A percentile compares a stretch with the other conserved stretches of the same genome.
Conservation (phyloP, 768 basidiomycete genomes). For the Mycena latifolia region DNA sequence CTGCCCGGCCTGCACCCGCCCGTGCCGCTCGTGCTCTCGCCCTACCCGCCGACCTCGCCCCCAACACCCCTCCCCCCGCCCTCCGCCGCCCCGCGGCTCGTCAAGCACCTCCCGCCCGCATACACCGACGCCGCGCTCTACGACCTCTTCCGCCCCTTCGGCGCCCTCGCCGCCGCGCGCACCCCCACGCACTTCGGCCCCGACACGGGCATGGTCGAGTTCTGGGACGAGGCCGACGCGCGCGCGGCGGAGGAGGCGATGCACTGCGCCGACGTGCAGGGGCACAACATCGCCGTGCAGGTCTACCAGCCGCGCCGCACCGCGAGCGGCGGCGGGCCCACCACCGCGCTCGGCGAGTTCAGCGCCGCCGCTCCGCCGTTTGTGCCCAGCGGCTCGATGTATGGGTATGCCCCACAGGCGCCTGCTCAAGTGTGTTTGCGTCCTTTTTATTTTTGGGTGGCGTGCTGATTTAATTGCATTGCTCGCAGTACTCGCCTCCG, state of each 20-base stretch:
- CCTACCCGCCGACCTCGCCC: constrained; percentile 84
- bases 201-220: constrained; percentile 85
- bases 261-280: constrained; percentile 87
- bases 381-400: constrained; percentile 77
- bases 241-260: constrained; percentile 81
- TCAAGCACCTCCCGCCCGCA: constrained; percentile 83
- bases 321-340: constrained; percentile 58
- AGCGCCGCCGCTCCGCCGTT: constrained; percentile 82
- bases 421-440: constrained; percentile 13
- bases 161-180: constrained; percentile 84
- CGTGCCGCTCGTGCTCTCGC: constrained; percentile 78
- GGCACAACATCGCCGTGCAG: constrained; percentile 88
- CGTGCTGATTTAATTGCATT: constrained; percentile 5
- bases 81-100: constrained; percentile 80
- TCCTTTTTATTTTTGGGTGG: constrained; percentile 17
- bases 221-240: constrained; percentile 91
- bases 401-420: constrained; percentile 74
- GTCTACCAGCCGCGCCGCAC: constrained; percentile 77
- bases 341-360: constrained; percentile 73
- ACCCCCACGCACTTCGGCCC: constrained; percentile 81
- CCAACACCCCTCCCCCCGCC: constrained; percentile 83
- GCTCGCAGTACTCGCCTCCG: constrained; percentile 74
- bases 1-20: constrained; percentile 72
- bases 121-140: constrained; percentile 82
- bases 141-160: constrained; percentile 87